Evolutionary conservation across 805 yeast genomes (phyloP), one percentile per base, ranked within the genome.

Genomic region (Henningerozyma blattae): DNA sequence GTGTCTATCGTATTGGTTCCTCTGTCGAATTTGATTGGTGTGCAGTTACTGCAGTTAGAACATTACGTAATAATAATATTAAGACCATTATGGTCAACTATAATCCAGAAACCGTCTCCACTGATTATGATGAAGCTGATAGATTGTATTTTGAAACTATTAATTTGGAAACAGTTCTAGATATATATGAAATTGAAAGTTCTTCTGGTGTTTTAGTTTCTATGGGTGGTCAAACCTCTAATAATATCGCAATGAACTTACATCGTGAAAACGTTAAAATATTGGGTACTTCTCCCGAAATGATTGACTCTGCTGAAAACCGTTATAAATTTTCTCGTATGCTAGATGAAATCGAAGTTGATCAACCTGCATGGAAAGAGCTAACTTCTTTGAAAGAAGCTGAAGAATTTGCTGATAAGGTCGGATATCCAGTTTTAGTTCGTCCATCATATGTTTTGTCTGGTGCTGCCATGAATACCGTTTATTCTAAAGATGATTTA

Each of bases 21-120:
- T 89, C 97, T 20, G 98, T 89, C 41, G 98, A 89, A 64, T 89
- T 89, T 56, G 98, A 89, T 65, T 89, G 97, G 96, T 89, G 98
- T 75, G 97, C 97, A 31, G 98, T 89, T 38, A 75, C 95, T 44
- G 91, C 97, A 31, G 91, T 86, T 43, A 77, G 97, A 64, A 85
- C 97, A 27, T 69, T 89, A 55, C 76, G 98, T 51, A 80, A 80
- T 46, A 72, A 75, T 56, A 85, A 87, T 38, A 67, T 72, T 54
- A 89, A 86, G 68, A 89, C 97, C 28, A 79, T 91, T 54, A 91
- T 91, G 96, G 76, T 89, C 53, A 89, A 89, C 68, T 89, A 91
- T 67, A 89, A 89, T 65, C 98, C 98, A 27, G 98, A 89, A 65
- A 89, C 98, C 24, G 98, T 89, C 15, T 82, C 94, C n/a, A 89